Evolutionary conservation across 192 early-diverging fungal species (phyloP).

Genomic region (Dissophora ornata): DNA sequence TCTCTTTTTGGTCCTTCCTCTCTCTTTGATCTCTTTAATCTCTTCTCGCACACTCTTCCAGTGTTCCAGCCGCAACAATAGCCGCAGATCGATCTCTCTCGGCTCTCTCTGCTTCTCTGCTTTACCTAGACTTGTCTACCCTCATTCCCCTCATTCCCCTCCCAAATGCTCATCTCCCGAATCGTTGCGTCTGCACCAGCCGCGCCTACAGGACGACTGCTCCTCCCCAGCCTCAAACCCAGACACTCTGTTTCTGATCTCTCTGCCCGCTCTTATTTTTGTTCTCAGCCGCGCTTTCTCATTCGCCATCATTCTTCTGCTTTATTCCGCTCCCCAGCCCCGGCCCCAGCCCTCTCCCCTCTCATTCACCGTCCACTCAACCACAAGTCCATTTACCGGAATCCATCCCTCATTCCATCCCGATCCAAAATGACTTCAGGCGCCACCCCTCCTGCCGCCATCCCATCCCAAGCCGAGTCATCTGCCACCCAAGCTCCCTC

Average conservation of each 20-base stretch:
- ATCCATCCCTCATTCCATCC: slow-evolving; percentile 1
- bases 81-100: not conserved
- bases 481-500: not conserved
- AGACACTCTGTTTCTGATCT: slow-evolving; percentile 7
- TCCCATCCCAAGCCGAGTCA: not conserved
- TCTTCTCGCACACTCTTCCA: not conserved
- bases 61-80: not conserved
- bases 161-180: not conserved
- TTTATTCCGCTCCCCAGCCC: not conserved
- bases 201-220: not conserved
- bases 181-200: not conserved
- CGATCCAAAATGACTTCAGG: slow-evolving; percentile 35
- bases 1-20: not conserved
- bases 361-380: not conserved
- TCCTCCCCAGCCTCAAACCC: slow-evolving; percentile 11
- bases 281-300: not conserved
- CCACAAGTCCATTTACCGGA: not conserved
- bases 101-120: not conserved
- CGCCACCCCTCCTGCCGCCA: not conserved
- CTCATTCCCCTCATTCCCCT: too few relatives aligned
- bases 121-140: too few relatives aligned
- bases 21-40: not conserved
- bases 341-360: too few relatives aligned
- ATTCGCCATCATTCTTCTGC: not conserved
- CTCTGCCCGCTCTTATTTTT: not conserved